Evolutionary conservation across 495 filamentous ascomycete genomes (phyloP).

Genomic region (Neurospora africana): DNA sequence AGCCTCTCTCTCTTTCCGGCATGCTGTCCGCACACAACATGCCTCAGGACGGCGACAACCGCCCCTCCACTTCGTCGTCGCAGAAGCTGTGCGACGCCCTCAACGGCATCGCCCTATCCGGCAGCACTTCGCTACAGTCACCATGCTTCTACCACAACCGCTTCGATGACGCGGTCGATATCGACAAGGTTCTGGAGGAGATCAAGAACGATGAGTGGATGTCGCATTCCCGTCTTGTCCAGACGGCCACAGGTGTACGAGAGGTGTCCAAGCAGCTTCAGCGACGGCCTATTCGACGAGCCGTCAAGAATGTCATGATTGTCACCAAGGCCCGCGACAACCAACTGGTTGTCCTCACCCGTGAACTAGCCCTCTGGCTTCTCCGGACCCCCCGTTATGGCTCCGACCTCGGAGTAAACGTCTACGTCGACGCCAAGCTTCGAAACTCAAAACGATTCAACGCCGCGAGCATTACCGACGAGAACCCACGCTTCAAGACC

Average conservation of each 20-base stretch:
- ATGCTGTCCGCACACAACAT: constrained; percentile 35
- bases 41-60: constrained; percentile 30
- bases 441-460: constrained; percentile 79
- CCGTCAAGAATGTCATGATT: constrained; percentile 87
- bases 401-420: constrained; percentile 67
- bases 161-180: constrained; percentile 91
- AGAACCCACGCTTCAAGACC: constrained; percentile 57
- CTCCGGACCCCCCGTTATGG: constrained; percentile 75
- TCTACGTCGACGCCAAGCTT: constrained; percentile 90
- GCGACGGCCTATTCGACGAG: constrained; percentile 74
- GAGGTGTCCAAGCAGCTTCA: constrained; percentile 93
- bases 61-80: constrained; percentile 39
- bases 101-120: constrained; percentile 44
- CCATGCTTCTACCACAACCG: constrained; percentile 96
- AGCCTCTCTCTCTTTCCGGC: constrained; percentile 44
- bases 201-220: constrained; percentile 82
- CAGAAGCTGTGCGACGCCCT: constrained; percentile 57
- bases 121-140: constrained; percentile 53
- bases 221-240: constrained; percentile 83
- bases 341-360: constrained; percentile 70
- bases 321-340: constrained; percentile 95
- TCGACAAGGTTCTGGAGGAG: constrained; percentile 90
- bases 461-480: constrained; percentile 56
- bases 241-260: constrained; percentile 87
- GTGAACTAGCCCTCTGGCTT: constrained; percentile 77